Evolutionary conservation across 257 asterid species (phyloP), one percentile per base, ranked within the genome.

Genomic region (Gynochthodes officinalis): DNA sequence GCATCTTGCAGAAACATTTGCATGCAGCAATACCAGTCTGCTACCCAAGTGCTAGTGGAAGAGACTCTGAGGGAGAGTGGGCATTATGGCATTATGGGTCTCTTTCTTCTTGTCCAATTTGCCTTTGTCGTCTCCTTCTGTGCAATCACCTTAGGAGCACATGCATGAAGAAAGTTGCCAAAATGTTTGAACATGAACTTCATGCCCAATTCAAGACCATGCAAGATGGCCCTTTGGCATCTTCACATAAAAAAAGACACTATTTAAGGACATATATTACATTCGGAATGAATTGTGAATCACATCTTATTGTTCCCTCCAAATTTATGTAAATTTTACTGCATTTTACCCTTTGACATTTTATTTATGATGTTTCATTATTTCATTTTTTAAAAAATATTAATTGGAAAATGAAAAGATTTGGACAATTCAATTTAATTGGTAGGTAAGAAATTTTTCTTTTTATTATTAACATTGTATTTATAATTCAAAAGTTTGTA

Each of bases 151-250:
- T n/a, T 11, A 8, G 30, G 28, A 39, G 32, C 69, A 64, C 69
- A 64, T 64, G 69, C 69, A 63, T 8, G 7, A 18, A 37, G 44
- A 46, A 63, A 63, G 19, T 63, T 35, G 69, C 39, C 69, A 63
- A 63, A 63, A 28, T 14, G 27, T 58, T 28, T 14, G 64, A 58
- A 58, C 64, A 28, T 58, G 64, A n/a, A 28, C 39, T 58, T 58
- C 21, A 12, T 4, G 64, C 64, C 15, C 27, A 58, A 12, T 58
- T 58, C n/a, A 19, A 58, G 6, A 28, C n/a, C 21, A 58, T 3
- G 4, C 12, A 10, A 1, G 46, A 8, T 42, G 46, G 1, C 46
- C 7, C 46, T 42, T 37, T 28, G 40, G 1, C 64, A 58, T 58
- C 46, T 42, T 57, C 10, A 28, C 25, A 0, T n/a, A n/a, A 28